Base-by-base conservation (phyloP, 495 filamentous ascomycete species). In the Rhypophila decipiens region DNA sequence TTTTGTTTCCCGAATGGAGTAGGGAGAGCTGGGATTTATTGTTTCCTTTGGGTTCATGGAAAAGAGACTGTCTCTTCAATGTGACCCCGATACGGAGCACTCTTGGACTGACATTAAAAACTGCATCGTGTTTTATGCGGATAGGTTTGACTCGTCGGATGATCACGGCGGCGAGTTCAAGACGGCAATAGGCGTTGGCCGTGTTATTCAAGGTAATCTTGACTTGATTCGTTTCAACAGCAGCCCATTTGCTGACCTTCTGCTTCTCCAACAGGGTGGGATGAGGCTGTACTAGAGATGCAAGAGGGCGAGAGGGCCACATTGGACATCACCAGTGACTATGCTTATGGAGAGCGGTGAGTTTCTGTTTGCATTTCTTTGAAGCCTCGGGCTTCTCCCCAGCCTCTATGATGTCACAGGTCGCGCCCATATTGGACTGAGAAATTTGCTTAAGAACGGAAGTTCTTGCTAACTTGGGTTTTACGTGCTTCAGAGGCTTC, bases 281-380 rank as follows among this genome's bases (percentile, higher is more conserved):
- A 95, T 51, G 82, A 90, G 72, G 88, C 85, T 49, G 87, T 95
- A 23, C 67, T 77, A 19, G 70, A 79, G 50, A 91, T 95, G 86
- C 82, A 73, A 52, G 69, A 88, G 9, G 88, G 88, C 52, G 87
- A 94, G 74, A 85, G 83, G 66, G 81, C 86, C 20, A 83, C 81
- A 15, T 68, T 95, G 50, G 86, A 81, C 27, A 93, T 93, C 53
- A 75, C 79, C 22, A 76, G 78, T 61, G 85, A 88, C 67, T 90
- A 74, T 56, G 88, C 74, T 45, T 95, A 95, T 58, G 88, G 87
- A 33, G 57, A 75, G n/a, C 61, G 72, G 86, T 88, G 36, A 38
- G 36, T 19, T 18, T n/a, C n/a, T n/a, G n/a, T n/a, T n/a, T n/a
- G n/a, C n/a, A n/a, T n/a, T n/a, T n/a, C 29, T 13, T 7, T 33